Evolutionary conservation across 148 eudicot genomes (phyloP), one percentile per base, ranked within the genome.

Genomic region (Agrostemma githago): DNA sequence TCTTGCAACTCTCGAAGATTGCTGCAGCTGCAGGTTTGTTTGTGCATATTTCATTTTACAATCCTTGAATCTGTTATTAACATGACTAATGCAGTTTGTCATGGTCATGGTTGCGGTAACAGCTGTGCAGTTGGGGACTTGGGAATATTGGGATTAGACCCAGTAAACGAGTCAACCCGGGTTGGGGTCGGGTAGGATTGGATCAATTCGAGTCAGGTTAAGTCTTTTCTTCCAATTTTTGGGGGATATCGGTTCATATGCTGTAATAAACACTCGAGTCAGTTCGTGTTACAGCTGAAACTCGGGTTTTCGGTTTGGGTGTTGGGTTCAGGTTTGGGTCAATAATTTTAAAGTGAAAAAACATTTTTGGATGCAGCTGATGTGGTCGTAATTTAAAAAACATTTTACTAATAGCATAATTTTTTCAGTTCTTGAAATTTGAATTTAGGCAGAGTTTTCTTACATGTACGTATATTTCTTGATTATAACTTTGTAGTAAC

Each of bases 21-120:
- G 95, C 98, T 82, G 91, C 96, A 54, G 71, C 83, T 73, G 97
- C 98, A 90, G 98, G 98, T 95, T 81, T 53, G 77, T 10, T 63
- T 71, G 44, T 76, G 9, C 77, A 64, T 41, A 67, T 70, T 51
- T 16, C 54, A 34, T 54, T 56, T 42, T 57, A 5, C 17, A 34
- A 37, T 70, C 37, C 53, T 26, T 46, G 6, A 11, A 61, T 44
- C 62, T 68, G 19, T 8, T 65, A 1, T 39, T 65, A 65, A 15
- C 48, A 15, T 65, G 48, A 40, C 15, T 40, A 48, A 65, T 64
- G 41, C 34, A 26, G 34, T 26, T 26, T 26, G 34, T 11, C 21
- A 61, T 61, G 26, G 8, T 64, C 56, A 10, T 51, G 56, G 56
- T 51, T 51, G 56, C 56, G 56, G 56, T 51, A 51, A 51, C 56